Evolutionary conservation across 148 eudicot genomes (phyloP).

Genomic region (Dysphania ambrosioides): DNA sequence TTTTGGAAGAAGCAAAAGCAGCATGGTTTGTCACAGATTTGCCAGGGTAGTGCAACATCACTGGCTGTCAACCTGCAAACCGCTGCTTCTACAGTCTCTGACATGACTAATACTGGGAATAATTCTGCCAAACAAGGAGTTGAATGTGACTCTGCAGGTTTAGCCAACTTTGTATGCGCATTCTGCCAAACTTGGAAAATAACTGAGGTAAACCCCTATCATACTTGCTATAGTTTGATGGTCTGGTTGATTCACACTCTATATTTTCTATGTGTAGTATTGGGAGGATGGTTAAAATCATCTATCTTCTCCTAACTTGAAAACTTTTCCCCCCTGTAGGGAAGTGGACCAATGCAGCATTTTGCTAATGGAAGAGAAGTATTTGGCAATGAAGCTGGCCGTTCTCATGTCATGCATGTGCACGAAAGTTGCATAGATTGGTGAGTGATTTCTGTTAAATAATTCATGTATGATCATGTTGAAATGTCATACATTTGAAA

Average conservation of each 20-base stretch:
- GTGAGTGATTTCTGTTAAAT: slow-evolving; percentile 35
- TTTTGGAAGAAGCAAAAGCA: slow-evolving; percentile 56
- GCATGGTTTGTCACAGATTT: slow-evolving; percentile 19
- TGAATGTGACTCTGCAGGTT: slow-evolving; percentile 16
- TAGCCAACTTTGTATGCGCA: slow-evolving; percentile 45
- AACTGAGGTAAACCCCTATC: slow-evolving; percentile 40
- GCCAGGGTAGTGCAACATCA: slow-evolving; percentile 18
- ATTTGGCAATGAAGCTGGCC: slow-evolving; percentile 38
- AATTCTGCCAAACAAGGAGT: slow-evolving; percentile 15
- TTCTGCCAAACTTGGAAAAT: slow-evolving; percentile 62
- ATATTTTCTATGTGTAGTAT: not conserved
- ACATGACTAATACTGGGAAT: slow-evolving; percentile 23
- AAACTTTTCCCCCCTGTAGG: slow-evolving; percentile 35
- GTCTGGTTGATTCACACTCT: not conserved
- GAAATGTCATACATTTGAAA: no score
- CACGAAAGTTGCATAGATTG: slow-evolving; percentile 80
- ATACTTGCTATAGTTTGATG: not conserved
- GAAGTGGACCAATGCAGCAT: slow-evolving; percentile 64
- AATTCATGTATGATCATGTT: not conserved
- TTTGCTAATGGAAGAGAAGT: slow-evolving; percentile 69
- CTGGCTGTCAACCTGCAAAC: slow-evolving; percentile 7
- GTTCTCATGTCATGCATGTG: slow-evolving; percentile 49
- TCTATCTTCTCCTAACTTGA: not conserved
- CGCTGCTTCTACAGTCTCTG: slow-evolving; percentile 15
- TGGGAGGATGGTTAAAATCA: not conserved